Percentiles rank a stretch among this genome's conserved stretches.
Conservation (phyloP, 2,329 filamentous ascomycete genomes). For the Aureobasidium sp. region DNA sequence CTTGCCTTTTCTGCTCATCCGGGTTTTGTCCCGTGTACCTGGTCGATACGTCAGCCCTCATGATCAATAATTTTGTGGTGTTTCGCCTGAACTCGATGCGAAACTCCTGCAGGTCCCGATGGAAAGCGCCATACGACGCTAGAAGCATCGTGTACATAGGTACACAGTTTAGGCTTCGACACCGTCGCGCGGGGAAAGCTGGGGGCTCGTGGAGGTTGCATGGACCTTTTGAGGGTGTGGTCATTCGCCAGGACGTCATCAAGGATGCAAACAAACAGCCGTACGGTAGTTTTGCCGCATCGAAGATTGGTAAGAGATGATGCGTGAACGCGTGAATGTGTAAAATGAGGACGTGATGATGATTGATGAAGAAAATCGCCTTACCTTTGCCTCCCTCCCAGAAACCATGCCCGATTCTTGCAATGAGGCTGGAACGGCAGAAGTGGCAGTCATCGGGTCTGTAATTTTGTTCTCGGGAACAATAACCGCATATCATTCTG, state of each 20-base stretch:
- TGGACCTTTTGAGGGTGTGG: neutral
- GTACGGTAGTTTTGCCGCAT: neutral
- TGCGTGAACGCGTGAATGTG: neutral
- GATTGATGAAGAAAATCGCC: constrained; percentile 9
- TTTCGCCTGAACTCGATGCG: neutral
- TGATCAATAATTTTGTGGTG: neutral
- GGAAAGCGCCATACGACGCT: neutral
- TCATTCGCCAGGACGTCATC: neutral
- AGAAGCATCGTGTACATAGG: neutral
- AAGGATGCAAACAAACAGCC: neutral
- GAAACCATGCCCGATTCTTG: constrained; percentile 59
- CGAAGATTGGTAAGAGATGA: neutral
- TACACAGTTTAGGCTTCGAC: neutral
- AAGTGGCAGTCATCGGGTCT: constrained; percentile 65
- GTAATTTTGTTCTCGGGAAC: constrained; percentile 63
- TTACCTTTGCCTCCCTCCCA: constrained; percentile 70
- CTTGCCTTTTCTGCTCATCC: constrained; percentile 61
- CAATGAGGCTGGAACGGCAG: constrained; percentile 62
- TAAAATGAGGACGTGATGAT: neutral
- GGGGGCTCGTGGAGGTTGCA: neutral
- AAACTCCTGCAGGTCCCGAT: neutral
- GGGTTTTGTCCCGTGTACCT: constrained; percentile 61
- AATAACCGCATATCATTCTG: constrained; percentile 60
- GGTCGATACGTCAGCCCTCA: constrained; percentile 3
- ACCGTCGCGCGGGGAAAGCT: neutral